Conservation (phyloP, 176 grass and related monocot genomes). For the Chrysopogon serrulatus region DNA sequence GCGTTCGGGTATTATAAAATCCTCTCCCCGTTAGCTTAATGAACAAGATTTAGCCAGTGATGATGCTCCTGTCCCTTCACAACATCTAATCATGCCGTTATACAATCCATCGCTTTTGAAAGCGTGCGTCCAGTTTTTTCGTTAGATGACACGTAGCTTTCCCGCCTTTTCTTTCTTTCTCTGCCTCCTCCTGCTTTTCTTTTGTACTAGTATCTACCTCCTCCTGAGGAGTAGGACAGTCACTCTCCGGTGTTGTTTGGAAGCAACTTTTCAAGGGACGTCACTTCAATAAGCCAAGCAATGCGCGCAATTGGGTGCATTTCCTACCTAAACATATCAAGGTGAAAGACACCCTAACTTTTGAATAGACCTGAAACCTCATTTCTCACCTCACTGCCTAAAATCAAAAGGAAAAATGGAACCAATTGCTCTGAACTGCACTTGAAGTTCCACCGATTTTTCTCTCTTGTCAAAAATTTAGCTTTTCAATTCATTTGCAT, state of each 20-base stretch:
- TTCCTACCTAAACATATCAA: neutral
- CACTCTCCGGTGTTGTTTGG: slow-evolving; percentile 15
- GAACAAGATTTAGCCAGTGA: slow-evolving; percentile 40
- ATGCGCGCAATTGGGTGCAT: neutral
- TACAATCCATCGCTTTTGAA: neutral
- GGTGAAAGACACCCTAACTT: neutral
- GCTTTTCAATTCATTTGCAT: neutral
- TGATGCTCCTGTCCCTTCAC: slow-evolving; percentile 5
- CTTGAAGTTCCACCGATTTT: neutral
- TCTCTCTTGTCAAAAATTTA: neutral
- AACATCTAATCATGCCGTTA: slow-evolving; percentile 29
- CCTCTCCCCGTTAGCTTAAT: slow-evolving; percentile 15
- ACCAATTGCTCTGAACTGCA: neutral
- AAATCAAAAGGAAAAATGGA: neutral
- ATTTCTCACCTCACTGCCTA: neutral
- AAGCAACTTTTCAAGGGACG: neutral
- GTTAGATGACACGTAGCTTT: slow-evolving; percentile 49
- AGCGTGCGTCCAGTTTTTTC: neutral
- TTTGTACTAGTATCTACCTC: neutral
- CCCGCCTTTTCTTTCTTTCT: neutral
- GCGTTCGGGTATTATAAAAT: neutral
- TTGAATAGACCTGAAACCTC: neutral
- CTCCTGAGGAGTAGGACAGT: slow-evolving; percentile 24
- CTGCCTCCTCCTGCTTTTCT: neutral
- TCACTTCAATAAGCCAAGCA: neutral